Percentiles rank a stretch among this genome's conserved stretches.
Evolutionary conservation across 208 protist genomes (phyloP).

Genomic region (Spongospora subterranea): DNA sequence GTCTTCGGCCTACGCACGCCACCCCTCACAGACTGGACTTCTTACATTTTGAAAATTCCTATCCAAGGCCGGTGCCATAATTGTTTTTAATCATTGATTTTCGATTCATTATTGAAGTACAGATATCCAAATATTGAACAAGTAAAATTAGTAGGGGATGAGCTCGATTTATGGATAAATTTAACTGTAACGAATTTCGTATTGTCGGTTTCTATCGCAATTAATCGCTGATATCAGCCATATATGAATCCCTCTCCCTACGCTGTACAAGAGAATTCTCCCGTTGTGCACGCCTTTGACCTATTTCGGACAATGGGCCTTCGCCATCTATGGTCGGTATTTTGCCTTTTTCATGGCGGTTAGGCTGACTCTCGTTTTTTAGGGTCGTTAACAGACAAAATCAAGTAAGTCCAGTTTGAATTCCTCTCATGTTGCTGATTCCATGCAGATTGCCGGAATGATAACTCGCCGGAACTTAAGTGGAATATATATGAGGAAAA

Average conservation of each 20-base stretch:
- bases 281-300: not conserved
- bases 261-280: slow-evolving; percentile 12
- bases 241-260: slow-evolving; percentile 45
- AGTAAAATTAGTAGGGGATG: not conserved
- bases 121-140: not conserved
- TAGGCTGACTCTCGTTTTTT: not conserved
- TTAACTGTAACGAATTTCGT: not conserved
- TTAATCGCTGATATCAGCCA: not conserved
- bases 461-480: slow-evolving; percentile 27
- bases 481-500: not conserved
- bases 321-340: slow-evolving; percentile 20
- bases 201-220: not conserved
- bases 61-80: not conserved
- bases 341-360: not conserved
- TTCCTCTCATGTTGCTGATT: not conserved
- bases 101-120: not conserved
- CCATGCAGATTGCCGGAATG: slow-evolving; percentile 42
- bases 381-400: slow-evolving; percentile 47
- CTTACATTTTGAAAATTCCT: not conserved
- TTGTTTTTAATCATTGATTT: not conserved
- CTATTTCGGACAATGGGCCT: slow-evolving; percentile 46
- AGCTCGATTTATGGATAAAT: slow-evolving; percentile 45
- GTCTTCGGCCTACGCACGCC: not conserved
- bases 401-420: not conserved
- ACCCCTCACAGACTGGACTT: not conserved